A percentile compares a stretch with the other conserved stretches of the same genome.
These are phyloP conservation scores for Penicillium palitans DNA, from an alignment of 2,329 filamentous ascomycete genomes.

Conservation along the genomic window DNA sequence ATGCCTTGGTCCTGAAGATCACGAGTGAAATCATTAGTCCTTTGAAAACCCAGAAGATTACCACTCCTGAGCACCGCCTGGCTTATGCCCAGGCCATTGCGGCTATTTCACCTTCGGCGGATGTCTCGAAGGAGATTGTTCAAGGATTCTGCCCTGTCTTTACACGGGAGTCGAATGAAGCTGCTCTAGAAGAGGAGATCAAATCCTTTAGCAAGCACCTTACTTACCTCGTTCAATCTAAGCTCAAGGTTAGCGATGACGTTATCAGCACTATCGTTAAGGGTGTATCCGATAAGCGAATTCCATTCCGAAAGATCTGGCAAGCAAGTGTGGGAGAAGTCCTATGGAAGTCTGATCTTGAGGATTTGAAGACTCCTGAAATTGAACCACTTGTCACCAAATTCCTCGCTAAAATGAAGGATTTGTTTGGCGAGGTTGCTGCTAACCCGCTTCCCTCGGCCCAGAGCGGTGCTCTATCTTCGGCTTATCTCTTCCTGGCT, in stretches of 20 bases:
- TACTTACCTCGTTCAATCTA: constrained; percentile 61
- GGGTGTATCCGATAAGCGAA: constrained; percentile 81
- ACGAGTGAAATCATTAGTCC: constrained; percentile 76
- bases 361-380: constrained; percentile 52
- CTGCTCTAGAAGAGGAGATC: constrained; percentile 74
- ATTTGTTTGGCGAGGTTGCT: constrained; percentile 74
- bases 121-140: constrained; percentile 66
- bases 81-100: constrained; percentile 79
- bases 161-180: constrained; percentile 85
- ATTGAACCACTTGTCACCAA: constrained; percentile 51
- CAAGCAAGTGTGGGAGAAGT: constrained; percentile 71
- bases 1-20: constrained; percentile 63
- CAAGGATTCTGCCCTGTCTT: constrained; percentile 67
- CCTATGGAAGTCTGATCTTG: constrained; percentile 58
- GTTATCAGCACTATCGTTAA: constrained; percentile 73
- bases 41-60: constrained; percentile 78
- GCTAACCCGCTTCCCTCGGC: constrained; percentile 75
- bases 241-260: constrained; percentile 62
- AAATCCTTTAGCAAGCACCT: constrained; percentile 68
- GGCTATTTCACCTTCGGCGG: constrained; percentile 59
- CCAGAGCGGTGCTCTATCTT: constrained; percentile 79
- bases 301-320: constrained; percentile 77
- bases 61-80: constrained; percentile 79
- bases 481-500: constrained; percentile 71
- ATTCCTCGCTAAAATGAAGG: constrained; percentile 53